Conservation (phyloP, 106 monocot species). For the Agapanthus africanus region DNA sequence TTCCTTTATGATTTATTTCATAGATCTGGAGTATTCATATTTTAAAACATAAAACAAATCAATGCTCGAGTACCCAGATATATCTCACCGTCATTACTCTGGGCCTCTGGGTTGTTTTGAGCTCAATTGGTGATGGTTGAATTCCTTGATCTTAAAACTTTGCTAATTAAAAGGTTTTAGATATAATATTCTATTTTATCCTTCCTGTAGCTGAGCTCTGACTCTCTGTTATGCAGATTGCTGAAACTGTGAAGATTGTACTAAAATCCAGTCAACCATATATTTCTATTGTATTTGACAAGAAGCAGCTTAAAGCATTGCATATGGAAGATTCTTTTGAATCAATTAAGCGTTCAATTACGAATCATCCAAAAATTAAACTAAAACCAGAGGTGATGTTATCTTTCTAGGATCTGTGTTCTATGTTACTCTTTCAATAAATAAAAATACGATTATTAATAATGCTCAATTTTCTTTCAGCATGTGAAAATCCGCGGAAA, state of each 20-base stretch:
- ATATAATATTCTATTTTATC: neutral
- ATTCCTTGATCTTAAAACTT: neutral
- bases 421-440: neutral
- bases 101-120: too few relatives aligned
- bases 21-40: too few relatives aligned
- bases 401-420: neutral
- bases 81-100: too few relatives aligned
- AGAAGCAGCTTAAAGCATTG: conserved; percentile 45
- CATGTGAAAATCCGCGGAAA: conserved; percentile 28
- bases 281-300: conserved; percentile 58
- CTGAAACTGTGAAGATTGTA: conserved; percentile 56
- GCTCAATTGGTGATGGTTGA: too few relatives aligned
- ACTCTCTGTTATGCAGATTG: conserved; percentile 38
- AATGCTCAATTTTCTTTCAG: conserved; percentile 27
- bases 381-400: conserved; percentile 62
- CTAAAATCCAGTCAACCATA: conserved; percentile 54
- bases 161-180: neutral
- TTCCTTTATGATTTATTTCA: neutral
- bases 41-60: too few relatives aligned
- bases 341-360: conserved; percentile 57
- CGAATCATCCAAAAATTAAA: conserved; percentile 68
- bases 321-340: conserved; percentile 63
- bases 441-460: neutral
- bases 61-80: too few relatives aligned
- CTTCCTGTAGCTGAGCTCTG: conserved; percentile 2